Evolutionary conservation across 192 early-diverging fungal species (phyloP).

Genomic region (Podila epigama): DNA sequence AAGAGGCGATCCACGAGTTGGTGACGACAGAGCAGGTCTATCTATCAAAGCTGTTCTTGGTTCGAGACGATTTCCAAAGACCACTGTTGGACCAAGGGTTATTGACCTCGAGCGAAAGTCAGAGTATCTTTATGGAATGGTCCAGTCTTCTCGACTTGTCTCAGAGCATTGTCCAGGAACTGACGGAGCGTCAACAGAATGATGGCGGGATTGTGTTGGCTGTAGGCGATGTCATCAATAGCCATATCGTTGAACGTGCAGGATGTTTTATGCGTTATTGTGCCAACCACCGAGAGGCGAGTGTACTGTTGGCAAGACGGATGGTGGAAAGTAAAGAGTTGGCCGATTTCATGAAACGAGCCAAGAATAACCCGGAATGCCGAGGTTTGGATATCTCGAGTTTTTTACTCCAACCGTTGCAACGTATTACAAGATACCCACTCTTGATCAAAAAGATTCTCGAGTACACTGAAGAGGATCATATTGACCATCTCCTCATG

Average conservation of each 20-base stretch:
- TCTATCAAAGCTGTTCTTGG: conserved; percentile 74
- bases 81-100: conserved; percentile 59
- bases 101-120: conserved; percentile 64
- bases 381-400: conserved; percentile 78
- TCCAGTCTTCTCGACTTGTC: conserved; percentile 74
- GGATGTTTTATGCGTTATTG: conserved; percentile 80
- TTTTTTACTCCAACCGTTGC: conserved; percentile 89
- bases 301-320: conserved; percentile 50
- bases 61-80: conserved; percentile 71
- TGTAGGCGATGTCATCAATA: conserved; percentile 82
- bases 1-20: conserved; percentile 85
- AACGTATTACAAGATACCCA: conserved; percentile 93
- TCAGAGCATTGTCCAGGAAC: conserved; percentile 70
- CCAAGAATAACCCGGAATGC: conserved; percentile 65
- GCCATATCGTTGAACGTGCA: conserved; percentile 69
- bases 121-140: conserved; percentile 85
- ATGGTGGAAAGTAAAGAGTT: conserved; percentile 19
- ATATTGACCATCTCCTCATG: conserved; percentile 81
- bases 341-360: conserved; percentile 55
- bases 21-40: conserved; percentile 81
- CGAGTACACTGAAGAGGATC: conserved; percentile 71
- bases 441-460: conserved; percentile 89
- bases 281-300: conserved; percentile 77
- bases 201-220: conserved; percentile 57
- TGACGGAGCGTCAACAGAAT: conserved; percentile 65